These are phyloP conservation scores for Nicotiana tomentosiformis DNA, from an alignment of 257 asterid species.

Conservation along the genomic window DNA sequence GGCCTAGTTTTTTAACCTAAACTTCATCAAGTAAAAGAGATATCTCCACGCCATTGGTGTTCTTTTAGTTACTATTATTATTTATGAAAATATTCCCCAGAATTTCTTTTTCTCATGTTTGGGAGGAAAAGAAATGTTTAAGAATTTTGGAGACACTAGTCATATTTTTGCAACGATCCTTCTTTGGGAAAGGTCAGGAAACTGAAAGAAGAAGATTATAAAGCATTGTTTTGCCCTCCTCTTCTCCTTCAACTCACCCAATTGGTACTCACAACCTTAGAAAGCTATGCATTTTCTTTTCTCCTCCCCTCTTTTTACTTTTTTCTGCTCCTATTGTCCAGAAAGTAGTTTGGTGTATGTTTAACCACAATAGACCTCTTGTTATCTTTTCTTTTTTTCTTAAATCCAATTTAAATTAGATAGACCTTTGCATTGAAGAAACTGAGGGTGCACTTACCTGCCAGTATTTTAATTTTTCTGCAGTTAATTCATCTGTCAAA, in stretches of 20 bases:
- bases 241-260: background rate
- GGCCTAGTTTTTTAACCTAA: background rate
- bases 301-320: background rate
- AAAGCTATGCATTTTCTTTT: background rate
- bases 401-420: background rate
- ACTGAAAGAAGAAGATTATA: background rate
- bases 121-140: background rate
- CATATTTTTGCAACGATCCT: background rate
- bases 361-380: background rate
- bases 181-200: background rate
- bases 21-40: background rate
- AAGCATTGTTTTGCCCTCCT: background rate
- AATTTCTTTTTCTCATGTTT: background rate
- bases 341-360: background rate
- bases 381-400: background rate
- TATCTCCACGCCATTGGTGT: background rate
- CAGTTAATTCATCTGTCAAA: slow-evolving; percentile 80
- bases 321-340: background rate
- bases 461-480: slow-evolving; percentile 63
- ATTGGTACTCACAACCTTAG: background rate
- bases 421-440: background rate
- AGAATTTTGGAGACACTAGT: background rate
- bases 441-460: slow-evolving; percentile 46
- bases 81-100: background rate
- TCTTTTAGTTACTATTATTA: background rate